phyloP scores from a whole-genome alignment of 495 filamentous ascomycete species.

The Aspergillus sclerotioniger region DNA sequence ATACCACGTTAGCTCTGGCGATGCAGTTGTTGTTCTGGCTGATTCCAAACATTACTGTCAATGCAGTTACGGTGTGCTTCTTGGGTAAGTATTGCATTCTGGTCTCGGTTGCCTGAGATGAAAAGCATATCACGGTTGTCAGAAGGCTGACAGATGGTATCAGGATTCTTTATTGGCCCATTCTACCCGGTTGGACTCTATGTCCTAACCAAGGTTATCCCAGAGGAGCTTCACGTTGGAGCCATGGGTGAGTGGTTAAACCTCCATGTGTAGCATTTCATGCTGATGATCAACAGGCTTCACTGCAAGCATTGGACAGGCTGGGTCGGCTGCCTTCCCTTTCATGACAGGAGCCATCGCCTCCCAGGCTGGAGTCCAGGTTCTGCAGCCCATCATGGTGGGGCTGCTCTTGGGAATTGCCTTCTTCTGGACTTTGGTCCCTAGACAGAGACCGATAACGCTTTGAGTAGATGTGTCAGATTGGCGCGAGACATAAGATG shows the following conservation, averaged over 20 bases:
- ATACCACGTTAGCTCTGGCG: constrained; percentile 37
- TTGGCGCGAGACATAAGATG: no score
- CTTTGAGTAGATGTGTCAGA: not conserved
- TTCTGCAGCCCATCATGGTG: constrained; percentile 51
- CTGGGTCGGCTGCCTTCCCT: constrained; percentile 50
- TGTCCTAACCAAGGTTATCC: constrained; percentile 32
- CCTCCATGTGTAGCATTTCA: not conserved
- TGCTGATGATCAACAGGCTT: constrained; percentile 28
- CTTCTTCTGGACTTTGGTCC: constrained; percentile 46
- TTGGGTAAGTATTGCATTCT: constrained; percentile 46
- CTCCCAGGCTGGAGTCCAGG: constrained; percentile 42
- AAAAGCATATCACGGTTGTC: not conserved
- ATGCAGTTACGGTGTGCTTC: constrained; percentile 60
- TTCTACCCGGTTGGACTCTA: constrained; percentile 41
- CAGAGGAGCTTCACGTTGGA: constrained; percentile 38
- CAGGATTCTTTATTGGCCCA: constrained; percentile 31
- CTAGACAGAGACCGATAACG: constrained; percentile 21
- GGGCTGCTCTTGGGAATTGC: constrained; percentile 42
- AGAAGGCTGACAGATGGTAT: not conserved
- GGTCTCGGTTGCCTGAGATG: not conserved
- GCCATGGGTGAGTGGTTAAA: constrained; percentile 22
- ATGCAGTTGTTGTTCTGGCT: constrained; percentile 57
- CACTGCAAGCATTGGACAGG: constrained; percentile 49
- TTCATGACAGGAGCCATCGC: constrained; percentile 50
- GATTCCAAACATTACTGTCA: constrained; percentile 51